These are phyloP conservation scores for Globisporangium viniferum DNA, from an alignment of 352 stramenopile species.

Conservation along the genomic window DNA sequence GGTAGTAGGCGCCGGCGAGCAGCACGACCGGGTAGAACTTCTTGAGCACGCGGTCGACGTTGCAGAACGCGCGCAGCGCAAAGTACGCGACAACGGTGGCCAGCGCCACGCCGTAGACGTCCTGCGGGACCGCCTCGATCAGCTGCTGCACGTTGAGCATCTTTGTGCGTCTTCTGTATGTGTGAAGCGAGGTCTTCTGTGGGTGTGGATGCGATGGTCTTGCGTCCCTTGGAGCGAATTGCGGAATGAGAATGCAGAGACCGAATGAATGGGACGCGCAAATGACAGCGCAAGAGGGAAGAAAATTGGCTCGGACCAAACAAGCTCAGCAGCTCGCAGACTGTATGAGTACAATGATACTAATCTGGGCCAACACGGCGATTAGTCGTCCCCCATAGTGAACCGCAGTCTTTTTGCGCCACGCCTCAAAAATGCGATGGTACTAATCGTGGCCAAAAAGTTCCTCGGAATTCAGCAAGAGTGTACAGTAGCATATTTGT, in stretches of 20 bases:
- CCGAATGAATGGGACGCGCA: not conserved
- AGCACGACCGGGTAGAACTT: constrained; percentile 58
- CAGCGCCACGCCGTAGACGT: constrained; percentile 33
- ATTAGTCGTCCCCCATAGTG: not conserved
- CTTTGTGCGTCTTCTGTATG: not conserved
- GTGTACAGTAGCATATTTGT: not conserved
- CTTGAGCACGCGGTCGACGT: constrained; percentile 59
- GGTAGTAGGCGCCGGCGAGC: constrained; percentile 46
- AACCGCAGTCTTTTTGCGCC: not conserved
- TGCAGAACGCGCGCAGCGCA: constrained; percentile 59
- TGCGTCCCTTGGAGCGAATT: constrained; percentile 11
- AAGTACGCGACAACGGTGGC: constrained; percentile 48
- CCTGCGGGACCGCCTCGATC: constrained; percentile 23
- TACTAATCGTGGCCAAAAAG: not conserved
- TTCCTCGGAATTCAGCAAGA: not conserved
- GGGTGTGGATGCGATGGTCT: not conserved
- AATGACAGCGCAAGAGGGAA: not conserved
- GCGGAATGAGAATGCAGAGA: constrained; percentile 3
- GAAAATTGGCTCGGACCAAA: not conserved
- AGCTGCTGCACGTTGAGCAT: constrained; percentile 30
- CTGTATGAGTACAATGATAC: constrained; percentile 1
- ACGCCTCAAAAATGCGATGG: not conserved
- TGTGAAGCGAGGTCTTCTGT: not conserved
- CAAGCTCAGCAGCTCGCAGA: not conserved
- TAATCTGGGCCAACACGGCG: not conserved